Evolutionary conservation across 2,329 filamentous ascomycete species (phyloP).

Genomic region (Nothopassalora personata): DNA sequence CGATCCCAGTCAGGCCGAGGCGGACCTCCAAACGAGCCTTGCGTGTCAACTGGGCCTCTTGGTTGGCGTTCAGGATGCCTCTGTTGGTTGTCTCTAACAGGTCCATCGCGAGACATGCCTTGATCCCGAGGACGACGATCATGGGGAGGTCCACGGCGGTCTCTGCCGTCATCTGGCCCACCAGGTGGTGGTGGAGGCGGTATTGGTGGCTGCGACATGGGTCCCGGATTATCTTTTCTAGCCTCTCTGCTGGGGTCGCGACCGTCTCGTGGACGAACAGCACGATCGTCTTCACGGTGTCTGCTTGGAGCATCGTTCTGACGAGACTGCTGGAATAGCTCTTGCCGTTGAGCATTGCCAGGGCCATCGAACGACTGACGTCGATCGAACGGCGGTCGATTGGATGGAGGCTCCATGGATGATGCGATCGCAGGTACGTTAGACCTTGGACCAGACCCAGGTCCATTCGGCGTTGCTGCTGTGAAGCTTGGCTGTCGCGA

Average conservation of each 20-base stretch:
- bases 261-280: constrained; percentile 18
- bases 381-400: constrained; percentile 10
- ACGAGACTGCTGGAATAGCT: constrained; percentile 23
- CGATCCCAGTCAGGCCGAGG: constrained; percentile 18
- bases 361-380: background rate
- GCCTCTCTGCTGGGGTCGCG: constrained; percentile 27
- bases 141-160: constrained; percentile 21
- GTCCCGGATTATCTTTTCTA: constrained; percentile 15
- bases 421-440: constrained; percentile 13
- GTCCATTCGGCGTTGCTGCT: constrained; percentile 3
- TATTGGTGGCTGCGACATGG: constrained; percentile 10
- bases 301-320: constrained; percentile 17
- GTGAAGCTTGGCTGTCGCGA: constrained; percentile 23
- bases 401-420: constrained; percentile 20
- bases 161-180: constrained; percentile 21
- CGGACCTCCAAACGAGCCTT: constrained; percentile 8
- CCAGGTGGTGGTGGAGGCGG: constrained; percentile 18
- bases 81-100: constrained; percentile 7
- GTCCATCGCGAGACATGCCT: constrained; percentile 8
- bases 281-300: constrained; percentile 26
- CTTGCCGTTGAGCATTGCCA: constrained; percentile 8
- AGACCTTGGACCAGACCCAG: constrained; percentile 5
- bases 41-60: constrained; percentile 13
- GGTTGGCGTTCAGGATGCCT: constrained; percentile 14
- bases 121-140: constrained; percentile 24